These are phyloP conservation scores for Phaeosphaeriaceae sp. DNA, from an alignment of 2,329 filamentous ascomycete genomes.

Conservation along the genomic window DNA sequence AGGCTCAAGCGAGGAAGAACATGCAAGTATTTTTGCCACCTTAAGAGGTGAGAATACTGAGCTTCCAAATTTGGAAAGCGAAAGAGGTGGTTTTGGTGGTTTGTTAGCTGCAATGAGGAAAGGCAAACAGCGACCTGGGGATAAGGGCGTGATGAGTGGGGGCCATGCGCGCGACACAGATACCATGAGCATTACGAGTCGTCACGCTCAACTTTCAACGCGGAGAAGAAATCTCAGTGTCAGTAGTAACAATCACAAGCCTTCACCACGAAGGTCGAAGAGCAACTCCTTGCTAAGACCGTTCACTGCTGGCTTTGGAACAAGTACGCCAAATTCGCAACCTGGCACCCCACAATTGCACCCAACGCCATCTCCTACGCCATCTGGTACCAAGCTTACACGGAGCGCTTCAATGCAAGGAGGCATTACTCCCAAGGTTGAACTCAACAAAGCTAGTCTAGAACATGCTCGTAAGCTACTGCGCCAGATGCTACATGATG, in stretches of 20 bases:
- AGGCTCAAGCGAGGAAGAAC: slow-evolving; percentile 90
- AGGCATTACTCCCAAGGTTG: slow-evolving; percentile 73
- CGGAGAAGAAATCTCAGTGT: slow-evolving; percentile 84
- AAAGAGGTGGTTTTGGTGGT: slow-evolving; percentile 74
- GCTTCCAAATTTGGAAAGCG: slow-evolving; percentile 70
- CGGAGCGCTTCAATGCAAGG: slow-evolving; percentile 85
- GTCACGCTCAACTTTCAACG: slow-evolving; percentile 67
- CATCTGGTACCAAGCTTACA: slow-evolving; percentile 53
- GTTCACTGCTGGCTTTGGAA: slow-evolving; percentile 50
- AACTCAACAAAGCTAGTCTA: slow-evolving; percentile 85
- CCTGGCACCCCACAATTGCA: slow-evolving; percentile 32
- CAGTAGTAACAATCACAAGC: slow-evolving; percentile 74
- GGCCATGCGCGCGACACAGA: slow-evolving; percentile 71
- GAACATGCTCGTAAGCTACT: slow-evolving; percentile 87
- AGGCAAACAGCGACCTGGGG: slow-evolving; percentile 72
- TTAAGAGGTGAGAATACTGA: slow-evolving; percentile 69
- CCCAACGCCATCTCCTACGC: slow-evolving; percentile 33
- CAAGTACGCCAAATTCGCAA: slow-evolving; percentile 18
- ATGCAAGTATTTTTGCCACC: slow-evolving; percentile 80
- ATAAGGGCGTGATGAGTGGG: slow-evolving; percentile 69
- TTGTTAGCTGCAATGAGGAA: slow-evolving; percentile 77
- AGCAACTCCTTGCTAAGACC: slow-evolving; percentile 61
- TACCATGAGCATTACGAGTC: slow-evolving; percentile 68
- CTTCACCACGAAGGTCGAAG: slow-evolving; percentile 71
- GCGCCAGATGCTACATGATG: slow-evolving; percentile 80